These are phyloP conservation scores for Ottelia alismoides DNA, from an alignment of 106 monocot species.

Conservation along the genomic window DNA sequence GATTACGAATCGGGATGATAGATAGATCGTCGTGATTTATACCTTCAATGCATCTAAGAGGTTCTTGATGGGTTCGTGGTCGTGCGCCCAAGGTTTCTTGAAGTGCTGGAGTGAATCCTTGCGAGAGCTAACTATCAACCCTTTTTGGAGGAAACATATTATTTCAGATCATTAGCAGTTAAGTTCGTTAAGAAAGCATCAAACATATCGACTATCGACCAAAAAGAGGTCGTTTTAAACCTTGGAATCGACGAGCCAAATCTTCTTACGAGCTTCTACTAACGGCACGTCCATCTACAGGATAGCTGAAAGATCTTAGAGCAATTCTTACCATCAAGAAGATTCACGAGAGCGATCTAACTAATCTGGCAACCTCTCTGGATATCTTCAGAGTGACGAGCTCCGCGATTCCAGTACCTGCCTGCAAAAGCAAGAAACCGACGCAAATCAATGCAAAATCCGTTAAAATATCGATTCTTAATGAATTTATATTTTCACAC, in stretches of 20 bases:
- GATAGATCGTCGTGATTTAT: background rate
- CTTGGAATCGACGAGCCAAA: slow-evolving; percentile 94
- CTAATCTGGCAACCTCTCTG: slow-evolving; percentile 65
- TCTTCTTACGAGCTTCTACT: slow-evolving; percentile 70
- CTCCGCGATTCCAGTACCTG: slow-evolving; percentile 87
- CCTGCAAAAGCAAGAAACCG: slow-evolving; percentile 25
- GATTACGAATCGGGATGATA: too few relatives aligned
- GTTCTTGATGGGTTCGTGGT: slow-evolving; percentile 50
- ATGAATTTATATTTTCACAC: too few relatives aligned
- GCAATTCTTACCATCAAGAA: too few relatives aligned
- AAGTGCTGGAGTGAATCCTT: slow-evolving; percentile 68
- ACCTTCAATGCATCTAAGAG: slow-evolving; percentile 75
- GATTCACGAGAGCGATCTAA: too few relatives aligned
- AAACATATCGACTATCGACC: background rate
- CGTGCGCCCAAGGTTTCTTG: slow-evolving; percentile 91
- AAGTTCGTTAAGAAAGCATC: too few relatives aligned
- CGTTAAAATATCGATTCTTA: too few relatives aligned
- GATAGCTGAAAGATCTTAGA: too few relatives aligned
- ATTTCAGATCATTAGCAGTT: too few relatives aligned
- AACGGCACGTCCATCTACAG: slow-evolving; percentile 52
- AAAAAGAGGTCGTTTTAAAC: slow-evolving; percentile 14
- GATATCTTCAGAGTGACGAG: slow-evolving; percentile 92
- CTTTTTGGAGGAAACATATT: too few relatives aligned
- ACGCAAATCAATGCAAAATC: too few relatives aligned
- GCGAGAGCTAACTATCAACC: slow-evolving; percentile 63